Conservation (phyloP, 2,329 filamentous ascomycete species). For the Macrophomina phaseolina region DNA sequence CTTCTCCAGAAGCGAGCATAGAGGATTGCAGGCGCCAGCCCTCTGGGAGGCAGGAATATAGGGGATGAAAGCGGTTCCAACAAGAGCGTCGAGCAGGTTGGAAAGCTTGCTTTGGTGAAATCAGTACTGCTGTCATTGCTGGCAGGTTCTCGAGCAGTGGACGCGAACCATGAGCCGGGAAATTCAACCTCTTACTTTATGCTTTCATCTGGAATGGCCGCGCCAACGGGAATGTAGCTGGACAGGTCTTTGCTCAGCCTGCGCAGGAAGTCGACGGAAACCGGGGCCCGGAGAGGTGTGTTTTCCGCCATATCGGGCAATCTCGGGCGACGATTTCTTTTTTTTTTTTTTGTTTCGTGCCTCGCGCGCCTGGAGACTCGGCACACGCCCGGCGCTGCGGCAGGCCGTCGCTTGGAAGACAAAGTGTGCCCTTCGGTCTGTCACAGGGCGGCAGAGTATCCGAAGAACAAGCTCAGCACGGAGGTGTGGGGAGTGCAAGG, state of each 20-base stretch:
- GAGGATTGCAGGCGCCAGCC: conserved; percentile 54
- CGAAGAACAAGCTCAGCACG: neutral
- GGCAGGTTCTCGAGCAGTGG: neutral
- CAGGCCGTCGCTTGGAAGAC: neutral
- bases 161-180: neutral
- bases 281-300: conserved; percentile 7
- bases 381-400: neutral
- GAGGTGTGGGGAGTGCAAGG: neutral
- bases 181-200: conserved; percentile 21
- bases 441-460: neutral
- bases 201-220: conserved; percentile 16
- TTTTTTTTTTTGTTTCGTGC: neutral
- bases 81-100: conserved; percentile 36
- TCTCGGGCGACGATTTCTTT: neutral
- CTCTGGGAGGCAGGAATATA: conserved; percentile 46
- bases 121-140: conserved; percentile 30
- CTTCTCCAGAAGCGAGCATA: conserved; percentile 52
- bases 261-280: conserved; percentile 20
- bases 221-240: conserved; percentile 11
- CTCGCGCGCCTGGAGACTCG: neutral
- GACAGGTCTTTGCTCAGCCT: conserved; percentile 22
- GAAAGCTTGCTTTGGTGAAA: conserved; percentile 37
- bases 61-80: conserved; percentile 41
- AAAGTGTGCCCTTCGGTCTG: neutral
- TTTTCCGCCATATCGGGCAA: conserved; percentile 23